Base-by-base conservation (phyloP, 495 filamentous ascomycete genomes). In the Haplographium delicatum region DNA sequence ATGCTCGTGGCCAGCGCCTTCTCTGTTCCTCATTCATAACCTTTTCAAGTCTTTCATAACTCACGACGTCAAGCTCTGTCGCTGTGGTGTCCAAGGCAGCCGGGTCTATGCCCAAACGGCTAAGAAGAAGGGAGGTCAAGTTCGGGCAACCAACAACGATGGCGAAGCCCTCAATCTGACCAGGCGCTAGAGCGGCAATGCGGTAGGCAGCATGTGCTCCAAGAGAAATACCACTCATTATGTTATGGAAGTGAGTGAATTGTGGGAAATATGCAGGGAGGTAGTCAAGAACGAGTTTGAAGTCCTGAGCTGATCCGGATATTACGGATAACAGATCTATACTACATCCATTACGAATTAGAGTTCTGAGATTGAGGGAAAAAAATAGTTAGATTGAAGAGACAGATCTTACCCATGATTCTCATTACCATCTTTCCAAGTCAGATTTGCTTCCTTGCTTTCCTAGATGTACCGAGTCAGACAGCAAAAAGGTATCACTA, bases 261-360 rank as follows among this genome's bases (percentile, higher is more conserved):
- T 57, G 54, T 8, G 54, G 48, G 20, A 57, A 33, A 26, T 56
- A 56, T n/a, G 46, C 31, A 5, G 53, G 53, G 7, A 56, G 47
- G 37, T 35, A 56, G 28, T 56, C 53, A 18, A 51, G 53, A n/a
- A 56, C 33, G 24, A 56, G 47, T 44, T 56, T 56, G 53, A 56
- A 56, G 47, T 56, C 53, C 40, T 56, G 47, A 7, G 53, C 47
- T 11, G 47, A 49, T 11, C 47, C 53, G 16, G 24, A 49, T 2
- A 56, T 56, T 20, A 46, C 22, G 9, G 47, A 56, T 2, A 56
- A 11, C 9, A 56, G 16, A 27, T 56, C 53, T 16, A 56, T 46
- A 2, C 53, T 56, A 15, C 23, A 40, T 28, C 20, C 11, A 27
- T 10, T n/a, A n/a, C n/a, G n/a, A 37, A 38, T 54, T 13, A 41